Base-by-base conservation (phyloP, 768 basidiomycete genomes). In the Coprinellus micaceus region DNA sequence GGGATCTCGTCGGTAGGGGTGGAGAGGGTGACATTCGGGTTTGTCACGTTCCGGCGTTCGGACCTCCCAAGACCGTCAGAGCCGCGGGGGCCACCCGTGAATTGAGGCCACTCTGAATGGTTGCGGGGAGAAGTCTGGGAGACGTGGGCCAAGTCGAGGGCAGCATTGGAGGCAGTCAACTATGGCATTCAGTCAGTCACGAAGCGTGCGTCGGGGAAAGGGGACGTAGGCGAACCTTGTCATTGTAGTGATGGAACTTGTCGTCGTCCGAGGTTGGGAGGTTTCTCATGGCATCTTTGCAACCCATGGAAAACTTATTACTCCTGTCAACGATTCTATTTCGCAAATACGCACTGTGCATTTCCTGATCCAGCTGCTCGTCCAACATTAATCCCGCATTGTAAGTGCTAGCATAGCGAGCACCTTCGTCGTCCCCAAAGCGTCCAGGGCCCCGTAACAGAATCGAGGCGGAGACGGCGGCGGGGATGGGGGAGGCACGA, bases 21-120 rank as follows among this genome's bases (percentile, higher is more conserved):
- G 4, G 84, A 83, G 51, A 89, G 71, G 2, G 80, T 83, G 61
- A 91, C 69, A 48, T 82, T 83, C 9, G 89, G 88, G 65, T 87
- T 90, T 3, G 89, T 90, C 39, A 88, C 86, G 26, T 75, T 83
- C 33, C 89, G 85, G 59, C 89, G 81, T 54, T 89, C 88, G 28
- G 73, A 63, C 53, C 86, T 81, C 41, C 72, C 66, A 29, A 82
- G 62, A 12, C 77, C 76, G 36, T 91, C 90, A 30, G 84, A 82
- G 26, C 76, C 80, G 63, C 88, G 84, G 43, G 78, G 67, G 46
- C 79, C 78, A 25, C 81, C 82, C 45, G 83, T 76, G 71, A 94
- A 97, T 69, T 94, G 92, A 29, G 94, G 91, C 95, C 95, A 98
- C 68, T 97, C 94, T 1, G 93, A 93, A 9, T 82, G 83, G 48